Evolutionary conservation across 345 rosid genomes (phyloP).

Genomic region (Eucalyptus brandiana): DNA sequence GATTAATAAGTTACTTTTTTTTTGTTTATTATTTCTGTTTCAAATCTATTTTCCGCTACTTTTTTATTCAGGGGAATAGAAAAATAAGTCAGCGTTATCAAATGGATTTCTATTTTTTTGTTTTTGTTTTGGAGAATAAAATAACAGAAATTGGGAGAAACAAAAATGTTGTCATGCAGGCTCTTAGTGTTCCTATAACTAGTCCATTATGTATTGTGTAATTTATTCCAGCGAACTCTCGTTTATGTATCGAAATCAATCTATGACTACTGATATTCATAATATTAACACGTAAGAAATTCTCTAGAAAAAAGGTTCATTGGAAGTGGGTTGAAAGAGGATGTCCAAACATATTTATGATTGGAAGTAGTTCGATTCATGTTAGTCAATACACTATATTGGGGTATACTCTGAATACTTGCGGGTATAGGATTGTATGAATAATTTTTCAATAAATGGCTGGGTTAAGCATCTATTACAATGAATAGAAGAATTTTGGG

Average conservation of each 20-base stretch:
- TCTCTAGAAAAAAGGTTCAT: background rate
- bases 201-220: no score
- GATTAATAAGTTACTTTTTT: no score
- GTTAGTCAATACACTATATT: background rate
- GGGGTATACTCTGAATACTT: background rate
- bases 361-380: background rate
- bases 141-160: no score
- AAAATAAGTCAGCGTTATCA: no score
- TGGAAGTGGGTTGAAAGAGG: background rate
- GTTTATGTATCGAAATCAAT: background rate
- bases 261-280: background rate
- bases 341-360: background rate
- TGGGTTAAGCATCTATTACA: fast-evolving
- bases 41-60: no score
- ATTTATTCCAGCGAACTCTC: background rate
- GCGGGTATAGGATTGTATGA: background rate
- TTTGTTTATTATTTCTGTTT: fast-evolving
- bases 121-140: fast-evolving
- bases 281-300: background rate
- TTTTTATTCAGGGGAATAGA: fast-evolving
- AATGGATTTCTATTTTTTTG: fast-evolving
- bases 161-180: fast-evolving
- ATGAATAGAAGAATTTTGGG: background rate
- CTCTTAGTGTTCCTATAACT: no score
- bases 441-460: no score